Conservation (phyloP, 768 basidiomycete genomes). For the Boletus huronensis region DNA sequence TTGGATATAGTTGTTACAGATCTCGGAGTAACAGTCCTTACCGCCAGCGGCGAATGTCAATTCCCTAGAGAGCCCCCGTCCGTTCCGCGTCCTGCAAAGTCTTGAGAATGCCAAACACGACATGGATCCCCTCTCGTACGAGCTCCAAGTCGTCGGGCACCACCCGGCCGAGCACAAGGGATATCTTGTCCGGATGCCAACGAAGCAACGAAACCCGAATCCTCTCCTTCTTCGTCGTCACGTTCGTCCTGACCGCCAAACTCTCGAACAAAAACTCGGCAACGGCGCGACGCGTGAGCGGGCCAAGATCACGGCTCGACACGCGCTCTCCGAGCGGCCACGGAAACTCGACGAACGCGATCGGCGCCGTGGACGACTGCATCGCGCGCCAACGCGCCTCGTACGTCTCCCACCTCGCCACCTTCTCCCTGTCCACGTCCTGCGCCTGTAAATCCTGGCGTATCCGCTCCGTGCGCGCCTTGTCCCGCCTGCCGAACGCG, state of each 20-base stretch:
- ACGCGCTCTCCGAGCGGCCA: conserved; percentile 48
- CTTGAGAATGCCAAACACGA: conserved; percentile 38
- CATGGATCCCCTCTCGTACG: conserved; percentile 45
- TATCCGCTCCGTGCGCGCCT: conserved; percentile 46
- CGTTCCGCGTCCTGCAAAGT: conserved; percentile 34
- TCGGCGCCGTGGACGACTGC: conserved; percentile 23
- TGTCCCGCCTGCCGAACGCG: conserved; percentile 46
- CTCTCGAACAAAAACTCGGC: conserved; percentile 49
- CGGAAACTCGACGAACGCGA: conserved; percentile 54
- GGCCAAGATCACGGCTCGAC: conserved; percentile 20
- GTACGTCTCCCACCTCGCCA: conserved; percentile 50
- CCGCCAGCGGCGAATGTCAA: conserved; percentile 9
- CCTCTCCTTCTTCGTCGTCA: conserved; percentile 46
- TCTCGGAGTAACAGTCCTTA: not conserved
- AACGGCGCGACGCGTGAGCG: conserved; percentile 40
- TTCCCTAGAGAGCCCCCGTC: conserved; percentile 6
- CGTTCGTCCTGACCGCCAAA: conserved; percentile 40
- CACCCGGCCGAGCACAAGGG: conserved; percentile 41
- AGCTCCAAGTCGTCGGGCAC: conserved; percentile 41
- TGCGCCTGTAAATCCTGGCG: conserved; percentile 44
- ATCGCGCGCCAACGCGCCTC: conserved; percentile 50
- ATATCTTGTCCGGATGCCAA: conserved; percentile 69
- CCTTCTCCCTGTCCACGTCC: conserved; percentile 39
- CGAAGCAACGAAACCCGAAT: conserved; percentile 58
- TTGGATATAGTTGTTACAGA: not conserved